phyloP scores from a whole-genome alignment of 208 protist genomes.

The Polymyxa betae region DNA sequence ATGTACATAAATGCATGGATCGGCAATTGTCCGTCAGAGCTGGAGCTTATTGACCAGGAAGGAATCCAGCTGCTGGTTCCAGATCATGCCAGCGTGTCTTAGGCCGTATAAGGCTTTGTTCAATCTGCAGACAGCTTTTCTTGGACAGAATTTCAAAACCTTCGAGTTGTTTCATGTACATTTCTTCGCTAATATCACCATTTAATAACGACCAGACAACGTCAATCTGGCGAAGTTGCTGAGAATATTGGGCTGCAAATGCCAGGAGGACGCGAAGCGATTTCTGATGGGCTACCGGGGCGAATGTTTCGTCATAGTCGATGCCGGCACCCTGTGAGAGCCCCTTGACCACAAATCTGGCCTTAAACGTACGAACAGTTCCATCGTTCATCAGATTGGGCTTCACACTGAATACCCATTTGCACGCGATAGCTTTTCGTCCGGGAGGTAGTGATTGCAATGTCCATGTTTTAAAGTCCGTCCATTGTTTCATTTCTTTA shows the following conservation, averaged over 20 bases:
- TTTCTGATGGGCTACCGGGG: no score
- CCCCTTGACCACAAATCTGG: neutral
- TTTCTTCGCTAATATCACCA: no score
- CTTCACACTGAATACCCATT: neutral
- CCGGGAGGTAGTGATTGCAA: neutral
- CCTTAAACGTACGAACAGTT: neutral
- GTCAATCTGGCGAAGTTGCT: no score
- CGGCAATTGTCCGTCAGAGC: neutral
- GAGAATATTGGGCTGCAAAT: no score
- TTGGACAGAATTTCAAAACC: no score
- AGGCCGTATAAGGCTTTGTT: conserved; percentile 37
- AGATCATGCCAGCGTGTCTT: neutral
- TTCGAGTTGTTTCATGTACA: no score
- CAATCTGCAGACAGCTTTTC: no score
- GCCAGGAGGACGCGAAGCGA: no score
- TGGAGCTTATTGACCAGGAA: neutral
- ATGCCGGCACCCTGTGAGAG: neutral
- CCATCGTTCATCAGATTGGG: neutral
- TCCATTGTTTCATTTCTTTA: neutral
- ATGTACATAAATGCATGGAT: neutral
- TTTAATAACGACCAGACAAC: no score
- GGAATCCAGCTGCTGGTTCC: neutral
- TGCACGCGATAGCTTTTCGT: neutral
- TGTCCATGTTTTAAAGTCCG: neutral
- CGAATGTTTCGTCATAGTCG: no score